These are phyloP conservation scores for Geotrichum klebahnii DNA, from an alignment of 1,139 yeast genomes.

Conservation along the genomic window DNA sequence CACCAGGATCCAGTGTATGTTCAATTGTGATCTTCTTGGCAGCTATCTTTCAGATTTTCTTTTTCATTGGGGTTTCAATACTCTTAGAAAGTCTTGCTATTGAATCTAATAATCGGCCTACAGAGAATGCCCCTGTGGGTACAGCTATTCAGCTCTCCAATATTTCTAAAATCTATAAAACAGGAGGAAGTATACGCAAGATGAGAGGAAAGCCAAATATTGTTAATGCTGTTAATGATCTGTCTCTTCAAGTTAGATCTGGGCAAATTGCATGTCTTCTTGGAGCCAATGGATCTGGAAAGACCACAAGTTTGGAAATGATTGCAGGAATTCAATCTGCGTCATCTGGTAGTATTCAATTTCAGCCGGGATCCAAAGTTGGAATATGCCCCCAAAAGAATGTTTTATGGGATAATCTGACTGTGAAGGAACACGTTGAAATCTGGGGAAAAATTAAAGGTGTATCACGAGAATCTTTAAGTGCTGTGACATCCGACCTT, in stretches of 20 bases:
- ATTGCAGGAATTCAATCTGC: slow-evolving; percentile 38
- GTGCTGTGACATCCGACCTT: slow-evolving; percentile 25
- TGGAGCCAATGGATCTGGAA: slow-evolving; percentile 43
- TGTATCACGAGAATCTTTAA: slow-evolving; percentile 22
- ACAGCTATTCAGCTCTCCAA: slow-evolving; percentile 26
- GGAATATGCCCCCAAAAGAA: slow-evolving; percentile 42
- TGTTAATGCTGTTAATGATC: slow-evolving; percentile 36
- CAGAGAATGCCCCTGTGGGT: slow-evolving; percentile 23
- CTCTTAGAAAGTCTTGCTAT: slow-evolving; percentile 31
- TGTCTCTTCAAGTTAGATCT: slow-evolving; percentile 29
- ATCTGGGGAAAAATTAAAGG: slow-evolving; percentile 39
- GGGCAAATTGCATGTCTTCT: slow-evolving; percentile 39
- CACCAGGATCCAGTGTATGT: slow-evolving; percentile 34
- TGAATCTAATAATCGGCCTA: slow-evolving; percentile 24
- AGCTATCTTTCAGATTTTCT: slow-evolving; percentile 34
- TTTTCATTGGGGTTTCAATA: slow-evolving; percentile 31
- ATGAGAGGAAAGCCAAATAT: slow-evolving; percentile 20
- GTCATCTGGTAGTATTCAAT: slow-evolving; percentile 32
- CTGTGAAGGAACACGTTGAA: slow-evolving; percentile 37
- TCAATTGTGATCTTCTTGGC: slow-evolving; percentile 35
- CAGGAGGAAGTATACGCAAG: slow-evolving; percentile 17
- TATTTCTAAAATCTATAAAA: slow-evolving; percentile 31
- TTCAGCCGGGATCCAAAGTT: slow-evolving; percentile 32
- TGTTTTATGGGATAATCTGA: slow-evolving; percentile 39
- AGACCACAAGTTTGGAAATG: slow-evolving; percentile 41